These are phyloP conservation scores for Hypomontagnella submonticulosa DNA, from an alignment of 495 filamentous ascomycete species.

Conservation along the genomic window DNA sequence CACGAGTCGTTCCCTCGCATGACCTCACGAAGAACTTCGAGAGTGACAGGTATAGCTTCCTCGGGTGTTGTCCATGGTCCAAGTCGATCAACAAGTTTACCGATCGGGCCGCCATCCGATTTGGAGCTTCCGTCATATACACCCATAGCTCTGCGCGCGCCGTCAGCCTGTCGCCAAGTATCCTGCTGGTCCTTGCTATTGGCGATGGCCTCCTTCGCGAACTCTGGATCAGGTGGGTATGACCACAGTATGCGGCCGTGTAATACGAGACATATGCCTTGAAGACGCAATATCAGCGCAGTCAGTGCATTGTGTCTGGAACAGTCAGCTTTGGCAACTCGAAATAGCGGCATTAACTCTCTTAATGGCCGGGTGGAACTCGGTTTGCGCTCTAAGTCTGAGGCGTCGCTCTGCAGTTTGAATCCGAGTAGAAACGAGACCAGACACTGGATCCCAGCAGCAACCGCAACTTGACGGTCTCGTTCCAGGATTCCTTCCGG, in stretches of 20 bases:
- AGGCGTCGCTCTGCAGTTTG: constrained; percentile 44
- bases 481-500: constrained; percentile 30
- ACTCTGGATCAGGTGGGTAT: constrained; percentile 36
- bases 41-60: constrained; percentile 42
- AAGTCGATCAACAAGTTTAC: constrained; percentile 48
- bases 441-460: constrained; percentile 45
- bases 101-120: constrained; percentile 40
- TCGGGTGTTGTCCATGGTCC: constrained; percentile 48
- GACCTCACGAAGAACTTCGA: constrained; percentile 43
- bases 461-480: constrained; percentile 40
- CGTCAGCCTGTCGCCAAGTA: constrained; percentile 37
- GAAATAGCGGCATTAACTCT: constrained; percentile 36
- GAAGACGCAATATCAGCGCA: constrained; percentile 46
- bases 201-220: constrained; percentile 22
- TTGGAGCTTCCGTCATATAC: constrained; percentile 36
- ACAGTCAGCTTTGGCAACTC: constrained; percentile 38
- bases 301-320: constrained; percentile 31
- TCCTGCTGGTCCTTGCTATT: constrained; percentile 42
- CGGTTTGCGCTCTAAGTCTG: constrained; percentile 42
- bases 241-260: constrained; percentile 42
- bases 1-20: constrained; percentile 37
- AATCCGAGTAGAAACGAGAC: constrained; percentile 45
- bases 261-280: constrained; percentile 42
- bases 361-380: constrained; percentile 31
- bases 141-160: constrained; percentile 38